Base-by-base conservation (phyloP, 352 stramenopile genomes). In the Phytophthora pinifolia region DNA sequence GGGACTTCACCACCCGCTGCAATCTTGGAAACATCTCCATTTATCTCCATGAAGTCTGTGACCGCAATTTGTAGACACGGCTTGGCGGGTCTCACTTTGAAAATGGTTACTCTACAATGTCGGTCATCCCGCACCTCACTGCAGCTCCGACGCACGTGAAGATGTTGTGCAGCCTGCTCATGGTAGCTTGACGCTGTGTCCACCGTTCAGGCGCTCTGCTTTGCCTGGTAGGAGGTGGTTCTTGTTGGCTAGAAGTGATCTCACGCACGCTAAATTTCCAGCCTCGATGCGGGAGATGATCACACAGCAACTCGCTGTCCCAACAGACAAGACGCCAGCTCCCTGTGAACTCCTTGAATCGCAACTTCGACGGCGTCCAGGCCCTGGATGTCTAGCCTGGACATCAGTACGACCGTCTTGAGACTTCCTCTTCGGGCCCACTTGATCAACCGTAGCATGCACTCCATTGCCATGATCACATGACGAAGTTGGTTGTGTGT, bases 141-240 rank as follows among this genome's bases (percentile, higher is more conserved):
- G 55, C 55, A 25, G 47, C 38, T 9, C 33, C 33, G 1, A 64
- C 41, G n/a, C 41, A 64, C 4, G 55, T 64, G 41, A 52, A 59
- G 1, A 64, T 29, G 18, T 59, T 59, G 41, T 37, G 58, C 0
- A 62, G 32, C n/a, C 27, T 47, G 18, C 47, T 64, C 13, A 9
- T 35, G 27, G 27, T 15, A n/a, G 42, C 18, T 37, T 34, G 36
- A 12, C 33, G 46, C 27, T 64, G 47, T 30, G 25, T 44, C 54
- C 54, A 62, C n/a, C 54, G 29, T 64, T 57, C 9, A 57, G 29
- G 17, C 27, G 41, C 9, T 44, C 46, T 20, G 55, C 29, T 15
- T 32, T 36, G 13, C 46, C 54, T 33, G 46, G 46, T 9, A 41
- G 38, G 17, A 64, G 41, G 4, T 59, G 35, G 20, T 25, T 3